phyloP scores from a whole-genome alignment of 495 filamentous ascomycete genomes.

The Pseudevernia furfuracea region DNA sequence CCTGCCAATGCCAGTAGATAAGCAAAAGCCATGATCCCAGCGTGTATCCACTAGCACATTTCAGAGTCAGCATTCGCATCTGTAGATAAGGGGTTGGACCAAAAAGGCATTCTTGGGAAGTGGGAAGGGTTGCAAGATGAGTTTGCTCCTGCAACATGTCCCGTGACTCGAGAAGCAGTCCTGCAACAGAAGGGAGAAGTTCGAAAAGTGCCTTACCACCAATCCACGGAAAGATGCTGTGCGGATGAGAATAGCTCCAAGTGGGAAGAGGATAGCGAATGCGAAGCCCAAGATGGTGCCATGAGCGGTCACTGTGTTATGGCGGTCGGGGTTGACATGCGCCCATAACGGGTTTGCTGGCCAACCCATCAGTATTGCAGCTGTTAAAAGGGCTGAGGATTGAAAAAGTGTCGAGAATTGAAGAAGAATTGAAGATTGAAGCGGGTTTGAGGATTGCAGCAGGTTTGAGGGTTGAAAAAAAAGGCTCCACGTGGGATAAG shows the following conservation, averaged over 20 bases:
- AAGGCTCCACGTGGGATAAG: not conserved
- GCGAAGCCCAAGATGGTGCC: slow-evolving; percentile 36
- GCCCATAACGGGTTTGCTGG: not conserved
- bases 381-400: not conserved
- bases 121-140: not conserved
- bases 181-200: not conserved
- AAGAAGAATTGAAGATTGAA: too few species aligned
- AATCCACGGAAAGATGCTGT: slow-evolving; percentile 33
- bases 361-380: not conserved
- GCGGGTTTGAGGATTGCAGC: too few species aligned
- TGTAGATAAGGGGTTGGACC: not conserved
- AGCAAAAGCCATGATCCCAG: slow-evolving; percentile 48
- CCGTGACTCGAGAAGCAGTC: not conserved
- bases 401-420: too few species aligned
- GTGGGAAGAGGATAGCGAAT: slow-evolving; percentile 39
- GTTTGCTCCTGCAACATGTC: not conserved
- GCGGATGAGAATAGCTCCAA: slow-evolving; percentile 38
- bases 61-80: not conserved
- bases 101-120: not conserved
- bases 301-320: slow-evolving; percentile 35
- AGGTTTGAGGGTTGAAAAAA: not conserved
- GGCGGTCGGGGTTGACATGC: not conserved
- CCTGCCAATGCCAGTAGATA: slow-evolving; percentile 51
- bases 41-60: slow-evolving; percentile 40
- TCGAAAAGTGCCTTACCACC: not conserved